A percentile compares a stretch with the other conserved stretches of the same genome.
These are phyloP conservation scores for Wickerhamomyces pijperi DNA, from an alignment of 805 yeast species.

Conservation along the genomic window DNA sequence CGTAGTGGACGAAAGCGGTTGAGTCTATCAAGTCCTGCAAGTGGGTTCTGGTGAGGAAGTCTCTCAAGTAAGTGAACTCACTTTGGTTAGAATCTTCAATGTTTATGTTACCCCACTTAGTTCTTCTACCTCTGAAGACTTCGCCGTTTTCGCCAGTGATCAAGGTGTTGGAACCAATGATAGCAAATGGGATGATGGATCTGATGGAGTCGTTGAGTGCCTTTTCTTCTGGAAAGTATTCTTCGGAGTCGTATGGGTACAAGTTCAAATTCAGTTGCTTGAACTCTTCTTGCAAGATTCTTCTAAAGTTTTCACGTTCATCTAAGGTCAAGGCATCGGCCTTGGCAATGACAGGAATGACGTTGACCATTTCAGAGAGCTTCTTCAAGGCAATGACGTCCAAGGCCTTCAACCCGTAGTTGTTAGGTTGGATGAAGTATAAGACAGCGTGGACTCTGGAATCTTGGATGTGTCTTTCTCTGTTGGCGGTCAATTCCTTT, in stretches of 20 bases:
- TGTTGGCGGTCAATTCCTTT: slow-evolving; percentile 88
- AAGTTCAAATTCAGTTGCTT: slow-evolving; percentile 59
- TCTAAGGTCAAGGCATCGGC: slow-evolving; percentile 79
- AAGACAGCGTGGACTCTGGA: slow-evolving; percentile 89
- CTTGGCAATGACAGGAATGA: slow-evolving; percentile 92
- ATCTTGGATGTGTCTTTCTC: slow-evolving; percentile 74
- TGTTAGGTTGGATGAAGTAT: slow-evolving; percentile 84
- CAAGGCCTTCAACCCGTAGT: slow-evolving; percentile 71
- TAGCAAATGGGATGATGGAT: slow-evolving; percentile 82
- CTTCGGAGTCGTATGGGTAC: slow-evolving; percentile 74
- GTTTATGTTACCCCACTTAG: slow-evolving; percentile 88
- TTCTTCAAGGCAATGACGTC: slow-evolving; percentile 78
- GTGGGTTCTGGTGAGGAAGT: slow-evolving; percentile 90
- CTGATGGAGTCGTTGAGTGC: slow-evolving; percentile 68
- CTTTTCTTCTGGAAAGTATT: slow-evolving; percentile 57
- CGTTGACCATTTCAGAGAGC: slow-evolving; percentile 82
- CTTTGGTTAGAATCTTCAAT: slow-evolving; percentile 93
- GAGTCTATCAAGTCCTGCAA: slow-evolving; percentile 92
- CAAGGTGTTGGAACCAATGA: slow-evolving; percentile 81
- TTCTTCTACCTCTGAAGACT: slow-evolving; percentile 78
- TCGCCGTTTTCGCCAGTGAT: slow-evolving; percentile 61
- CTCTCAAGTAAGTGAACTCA: slow-evolving; percentile 90
- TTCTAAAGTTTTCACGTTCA: slow-evolving; percentile 75
- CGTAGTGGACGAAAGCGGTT: slow-evolving; percentile 81
- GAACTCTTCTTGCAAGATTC: slow-evolving; percentile 67